Evolutionary conservation across 2,329 filamentous ascomycete species (phyloP).

Genomic region (Dothideomycetes sp.): DNA sequence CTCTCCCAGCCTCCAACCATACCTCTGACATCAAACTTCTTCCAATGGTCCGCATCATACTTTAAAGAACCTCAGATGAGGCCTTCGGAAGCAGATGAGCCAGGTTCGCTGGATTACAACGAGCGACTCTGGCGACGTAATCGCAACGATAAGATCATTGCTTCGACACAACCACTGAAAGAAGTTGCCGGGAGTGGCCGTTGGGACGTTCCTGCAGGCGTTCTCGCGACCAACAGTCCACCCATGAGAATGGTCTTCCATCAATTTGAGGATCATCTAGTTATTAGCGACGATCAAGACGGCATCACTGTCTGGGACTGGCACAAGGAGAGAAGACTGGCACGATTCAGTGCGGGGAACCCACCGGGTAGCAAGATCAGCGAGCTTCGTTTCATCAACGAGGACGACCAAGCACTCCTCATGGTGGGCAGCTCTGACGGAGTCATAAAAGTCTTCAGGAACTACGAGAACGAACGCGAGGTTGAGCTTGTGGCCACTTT

Average conservation of each 20-base stretch:
- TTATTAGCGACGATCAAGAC: constrained; percentile 87
- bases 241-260: constrained; percentile 92
- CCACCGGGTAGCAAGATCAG: constrained; percentile 85
- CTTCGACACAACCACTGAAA: constrained; percentile 89
- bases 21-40: constrained; percentile 72
- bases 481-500: constrained; percentile 85
- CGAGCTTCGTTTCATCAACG: constrained; percentile 94
- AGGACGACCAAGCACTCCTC: constrained; percentile 89
- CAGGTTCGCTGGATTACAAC: constrained; percentile 93
- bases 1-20: constrained; percentile 52
- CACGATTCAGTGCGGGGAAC: constrained; percentile 89
- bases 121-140: constrained; percentile 85
- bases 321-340: constrained; percentile 64
- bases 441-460: constrained; percentile 83
- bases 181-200: constrained; percentile 73
- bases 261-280: constrained; percentile 93
- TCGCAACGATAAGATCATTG: constrained; percentile 84
- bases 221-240: constrained; percentile 83
- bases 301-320: constrained; percentile 88
- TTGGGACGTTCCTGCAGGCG: constrained; percentile 75
- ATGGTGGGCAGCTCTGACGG: constrained; percentile 95
- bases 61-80: constrained; percentile 99
- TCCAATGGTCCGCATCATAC: constrained; percentile 94
- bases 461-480: constrained; percentile 69
- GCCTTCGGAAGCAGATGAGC: constrained; percentile 87